phyloP scores from a whole-genome alignment of 202 grass and related monocot species.

The Schoenoplectus tabernaemontani region DNA sequence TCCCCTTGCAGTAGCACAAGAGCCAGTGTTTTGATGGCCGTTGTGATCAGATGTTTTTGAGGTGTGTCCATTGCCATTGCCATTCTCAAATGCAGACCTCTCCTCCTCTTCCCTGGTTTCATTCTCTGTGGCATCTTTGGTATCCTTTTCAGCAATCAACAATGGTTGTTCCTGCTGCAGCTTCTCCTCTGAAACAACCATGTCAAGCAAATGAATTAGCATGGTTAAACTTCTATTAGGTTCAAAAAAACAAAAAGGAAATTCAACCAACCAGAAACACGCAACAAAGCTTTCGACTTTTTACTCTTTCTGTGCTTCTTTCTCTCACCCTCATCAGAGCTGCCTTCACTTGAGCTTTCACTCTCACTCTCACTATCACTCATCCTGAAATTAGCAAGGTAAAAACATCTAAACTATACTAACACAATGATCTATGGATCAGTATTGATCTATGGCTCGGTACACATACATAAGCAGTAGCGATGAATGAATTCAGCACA shows the following conservation, averaged over 20 bases:
- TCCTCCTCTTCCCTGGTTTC: slow-evolving; percentile 28
- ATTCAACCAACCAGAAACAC: slow-evolving; percentile 54
- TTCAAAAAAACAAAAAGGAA: slow-evolving; percentile 12
- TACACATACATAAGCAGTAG: slow-evolving; percentile 2
- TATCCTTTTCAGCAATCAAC: slow-evolving; percentile 43
- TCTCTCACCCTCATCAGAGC: slow-evolving; percentile 46
- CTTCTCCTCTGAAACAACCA: slow-evolving; percentile 51
- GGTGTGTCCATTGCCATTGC: slow-evolving; percentile 38
- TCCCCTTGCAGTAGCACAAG: slow-evolving; percentile 29
- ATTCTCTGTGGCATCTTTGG: slow-evolving; percentile 36
- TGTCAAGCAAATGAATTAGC: neutral
- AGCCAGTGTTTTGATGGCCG: neutral
- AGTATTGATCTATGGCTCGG: neutral
- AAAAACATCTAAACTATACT: neutral
- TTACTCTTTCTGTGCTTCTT: slow-evolving; percentile 29
- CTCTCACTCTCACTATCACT: slow-evolving; percentile 40
- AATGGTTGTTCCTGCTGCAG: slow-evolving; percentile 25
- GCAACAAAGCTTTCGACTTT: slow-evolving; percentile 56
- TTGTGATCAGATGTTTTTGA: slow-evolving; percentile 3
- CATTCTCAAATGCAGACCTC: slow-evolving; percentile 50
- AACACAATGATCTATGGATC: neutral
- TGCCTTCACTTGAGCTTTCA: slow-evolving; percentile 41
- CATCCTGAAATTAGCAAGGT: slow-evolving; percentile 29
- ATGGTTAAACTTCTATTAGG: neutral
- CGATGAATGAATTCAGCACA: neutral